Evolutionary conservation across 2,329 filamentous ascomycete species (phyloP), one percentile per base, ranked within the genome.

Genomic region (Aspergillus sojae): DNA sequence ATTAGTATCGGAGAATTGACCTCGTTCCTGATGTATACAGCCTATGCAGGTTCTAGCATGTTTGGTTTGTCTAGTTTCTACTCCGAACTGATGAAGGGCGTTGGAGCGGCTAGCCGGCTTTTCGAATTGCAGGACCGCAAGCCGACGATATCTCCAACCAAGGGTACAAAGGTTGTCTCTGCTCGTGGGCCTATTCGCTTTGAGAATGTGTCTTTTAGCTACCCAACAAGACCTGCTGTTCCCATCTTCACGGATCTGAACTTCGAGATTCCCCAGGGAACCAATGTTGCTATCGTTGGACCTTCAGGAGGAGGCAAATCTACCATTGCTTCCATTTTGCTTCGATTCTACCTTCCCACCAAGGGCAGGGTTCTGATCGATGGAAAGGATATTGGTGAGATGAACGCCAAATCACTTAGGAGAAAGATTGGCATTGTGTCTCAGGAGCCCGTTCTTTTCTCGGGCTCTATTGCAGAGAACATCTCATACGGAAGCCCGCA

Each of bases 21-120:
- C 1, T 96, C 93, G 0, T 99, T 99, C 79, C 86, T 99, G 81
- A 98, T 99, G 94, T 99, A 98, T 78, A 96, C 94, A 3, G 94
- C 92, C 4, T 98, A 90, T 70, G 88, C 88, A 59, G 88, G 88
- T 21, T 95, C 92, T 56, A 96, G 92, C 78, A 86, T 99, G 67
- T 97, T 98, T 70, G 95, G 95, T 4, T 83, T 99, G 1, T 97
- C 93, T 4, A 93, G 92, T 62, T 99, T 99, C 80, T 99, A 97
- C 79, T 97, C 94, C 0, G 95, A 99, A 76, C 85, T 99, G 65
- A 99, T 99, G 95, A 99, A 99, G 79, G 96, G 96, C 48, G 94
- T 97, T 4, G 95, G 96, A 72, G 95, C 95, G 48, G 95, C 95
- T n/a, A 96, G 91, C 73, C 91, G 95, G 64, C 84, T 99, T 1